A percentile compares a stretch with the other conserved stretches of the same genome.
These are phyloP conservation scores for Pichia occidentalis DNA, from an alignment of 805 yeast species.

Conservation along the genomic window DNA sequence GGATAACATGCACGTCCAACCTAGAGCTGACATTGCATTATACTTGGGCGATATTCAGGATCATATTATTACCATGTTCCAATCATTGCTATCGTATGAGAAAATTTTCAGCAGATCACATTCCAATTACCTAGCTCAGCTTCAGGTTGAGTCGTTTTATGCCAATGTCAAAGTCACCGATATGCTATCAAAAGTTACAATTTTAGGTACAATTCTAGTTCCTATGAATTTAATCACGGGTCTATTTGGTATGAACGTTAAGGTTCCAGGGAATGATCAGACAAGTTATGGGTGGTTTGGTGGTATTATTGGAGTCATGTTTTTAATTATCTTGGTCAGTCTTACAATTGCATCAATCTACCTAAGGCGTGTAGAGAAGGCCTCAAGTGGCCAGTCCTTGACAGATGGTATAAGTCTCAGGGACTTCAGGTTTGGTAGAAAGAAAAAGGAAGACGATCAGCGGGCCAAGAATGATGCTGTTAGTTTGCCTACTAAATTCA, in stretches of 20 bases:
- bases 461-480: conserved; percentile 22
- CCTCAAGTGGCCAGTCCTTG: conserved; percentile 8
- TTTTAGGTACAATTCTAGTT: conserved; percentile 82
- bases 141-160: conserved; percentile 87
- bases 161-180: conserved; percentile 81
- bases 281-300: conserved; percentile 48
- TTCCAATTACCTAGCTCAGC: conserved; percentile 85
- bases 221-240: conserved; percentile 91
- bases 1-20: conserved; percentile 39
- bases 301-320: conserved; percentile 29
- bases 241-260: conserved; percentile 92
- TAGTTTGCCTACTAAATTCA: conserved; percentile 29
- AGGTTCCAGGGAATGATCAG: conserved; percentile 60
- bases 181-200: conserved; percentile 81
- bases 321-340: conserved; percentile 20
- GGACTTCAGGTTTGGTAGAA: conserved; percentile 27
- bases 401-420: conserved; percentile 22
- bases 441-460: conserved; percentile 10
- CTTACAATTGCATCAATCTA: conserved; percentile 23
- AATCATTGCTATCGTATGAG: conserved; percentile 82
- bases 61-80: conserved; percentile 94
- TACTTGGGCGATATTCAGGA: conserved; percentile 95
- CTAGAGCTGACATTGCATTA: conserved; percentile 86
- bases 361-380: conserved; percentile 19
- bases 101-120: conserved; percentile 90